Evolutionary conservation across 768 basidiomycete genomes (phyloP).

Genomic region (Mycena albidolilacea): DNA sequence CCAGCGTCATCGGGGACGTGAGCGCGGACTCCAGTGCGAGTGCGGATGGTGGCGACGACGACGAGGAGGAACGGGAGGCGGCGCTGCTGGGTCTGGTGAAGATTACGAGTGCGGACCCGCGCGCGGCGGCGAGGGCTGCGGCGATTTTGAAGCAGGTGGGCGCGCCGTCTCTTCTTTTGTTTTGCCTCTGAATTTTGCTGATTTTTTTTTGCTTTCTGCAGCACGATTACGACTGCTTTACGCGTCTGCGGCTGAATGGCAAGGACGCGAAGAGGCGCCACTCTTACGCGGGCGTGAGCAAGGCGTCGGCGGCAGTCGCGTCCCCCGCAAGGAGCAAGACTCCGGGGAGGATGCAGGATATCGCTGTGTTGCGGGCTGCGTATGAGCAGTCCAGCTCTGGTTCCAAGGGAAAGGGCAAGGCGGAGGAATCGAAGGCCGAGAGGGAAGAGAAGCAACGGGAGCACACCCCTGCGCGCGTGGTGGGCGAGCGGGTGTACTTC

Average conservation of each 20-base stretch:
- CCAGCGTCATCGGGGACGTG: too few species aligned
- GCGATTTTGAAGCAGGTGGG: slow-evolving; percentile 92
- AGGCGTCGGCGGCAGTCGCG: slow-evolving; percentile 4
- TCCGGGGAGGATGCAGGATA: slow-evolving; percentile 25
- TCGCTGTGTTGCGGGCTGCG: slow-evolving; percentile 12
- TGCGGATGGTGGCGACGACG: slow-evolving; percentile 25
- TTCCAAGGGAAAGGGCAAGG: not conserved
- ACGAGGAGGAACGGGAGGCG: slow-evolving; percentile 44
- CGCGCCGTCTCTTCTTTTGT: not conserved
- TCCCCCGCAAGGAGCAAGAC: not conserved
- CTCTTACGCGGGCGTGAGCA: slow-evolving; percentile 45
- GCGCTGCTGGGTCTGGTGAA: slow-evolving; percentile 77
- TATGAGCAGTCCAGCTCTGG: not conserved
- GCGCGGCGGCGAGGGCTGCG: slow-evolving; percentile 92
- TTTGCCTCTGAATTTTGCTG: slow-evolving; percentile 2
- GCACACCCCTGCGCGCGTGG: slow-evolving; percentile 53
- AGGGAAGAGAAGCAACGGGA: not conserved
- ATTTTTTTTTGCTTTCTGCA: slow-evolving; percentile 45
- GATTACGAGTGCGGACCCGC: slow-evolving; percentile 88
- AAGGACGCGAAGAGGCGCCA: slow-evolving; percentile 43
- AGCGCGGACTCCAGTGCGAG: too few species aligned
- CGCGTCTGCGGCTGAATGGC: slow-evolving; percentile 49
- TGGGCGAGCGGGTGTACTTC: slow-evolving; percentile 68
- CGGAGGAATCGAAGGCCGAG: not conserved
- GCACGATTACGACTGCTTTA: slow-evolving; percentile 91